phyloP scores from a whole-genome alignment of 73 alveolate genomes.

The Paramecium sexaurelia region DNA sequence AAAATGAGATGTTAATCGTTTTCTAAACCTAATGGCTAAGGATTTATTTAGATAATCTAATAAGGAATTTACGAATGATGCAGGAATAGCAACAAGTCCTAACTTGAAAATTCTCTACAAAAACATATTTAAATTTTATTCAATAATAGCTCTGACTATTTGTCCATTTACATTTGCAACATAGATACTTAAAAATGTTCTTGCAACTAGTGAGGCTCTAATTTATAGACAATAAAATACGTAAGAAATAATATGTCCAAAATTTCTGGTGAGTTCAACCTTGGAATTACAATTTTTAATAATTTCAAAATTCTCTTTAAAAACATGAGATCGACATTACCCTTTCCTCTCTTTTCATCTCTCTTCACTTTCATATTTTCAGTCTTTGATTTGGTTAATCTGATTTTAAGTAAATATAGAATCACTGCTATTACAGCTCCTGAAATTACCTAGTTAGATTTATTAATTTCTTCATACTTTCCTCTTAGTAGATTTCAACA shows the following conservation, averaged over 20 bases:
- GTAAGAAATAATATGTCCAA: constrained; percentile 72
- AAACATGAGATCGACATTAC: constrained; percentile 84
- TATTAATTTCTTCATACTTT: background rate
- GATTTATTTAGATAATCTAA: constrained; percentile 79
- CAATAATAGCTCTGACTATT: constrained; percentile 86
- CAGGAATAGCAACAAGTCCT: constrained; percentile 86
- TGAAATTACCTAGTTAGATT: background rate
- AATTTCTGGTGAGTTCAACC: constrained; percentile 71
- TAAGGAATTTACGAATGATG: constrained; percentile 87
- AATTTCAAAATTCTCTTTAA: constrained; percentile 71
- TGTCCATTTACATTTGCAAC: constrained; percentile 89
- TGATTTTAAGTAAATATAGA: background rate
- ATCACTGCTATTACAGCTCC: constrained; percentile 46
- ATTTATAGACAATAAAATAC: background rate
- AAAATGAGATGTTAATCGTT: constrained; percentile 79
- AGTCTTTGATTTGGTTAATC: constrained; percentile 46
- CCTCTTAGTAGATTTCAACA: background rate
- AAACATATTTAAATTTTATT: constrained; percentile 66
- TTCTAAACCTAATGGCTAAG: constrained; percentile 86
- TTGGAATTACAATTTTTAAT: constrained; percentile 82
- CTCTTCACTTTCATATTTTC: constrained; percentile 51
- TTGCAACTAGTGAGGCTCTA: constrained; percentile 76
- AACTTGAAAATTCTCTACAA: constrained; percentile 70
- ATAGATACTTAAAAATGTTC: constrained; percentile 88
- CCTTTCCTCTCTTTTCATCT: constrained; percentile 72